Evolutionary conservation across 495 filamentous ascomycete species (phyloP), one percentile per base, ranked within the genome.

Genomic region (Penicillium chermesinum): DNA sequence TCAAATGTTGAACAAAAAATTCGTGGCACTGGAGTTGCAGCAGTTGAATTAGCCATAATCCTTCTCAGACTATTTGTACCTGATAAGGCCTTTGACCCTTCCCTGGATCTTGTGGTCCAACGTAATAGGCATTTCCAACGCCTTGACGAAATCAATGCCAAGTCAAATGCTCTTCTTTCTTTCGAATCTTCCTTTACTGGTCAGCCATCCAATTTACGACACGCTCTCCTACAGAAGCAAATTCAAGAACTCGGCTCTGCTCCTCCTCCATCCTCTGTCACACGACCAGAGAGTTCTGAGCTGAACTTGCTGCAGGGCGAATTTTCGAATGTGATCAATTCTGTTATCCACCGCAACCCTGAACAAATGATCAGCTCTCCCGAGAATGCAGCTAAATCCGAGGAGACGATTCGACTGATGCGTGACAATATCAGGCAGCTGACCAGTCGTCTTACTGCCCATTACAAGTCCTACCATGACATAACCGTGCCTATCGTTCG

Each of bases 11-110:
- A 57, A 20, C 46, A 53, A 15, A 50, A 39, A 20, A 38, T 62
- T 30, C 59, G 52, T 17, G 49, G 39, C 36, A 57, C 66, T 20
- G 66, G 66, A 22, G 35, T 61, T n/a, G 64, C 63, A 10, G 53
- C 66, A 7, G 62, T 72, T 25, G 64, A 72, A 44, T 36, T 76
- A 10, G 67, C 72, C 13, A 58, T 69, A 6, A 66, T 71, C 27
- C 63, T 72, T 27, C 66, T 99, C 20, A 77, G 79, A 37, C 76
- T 96, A 7, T 97, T 89, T 55, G 83, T 96, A 2, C 90, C 94
- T 0, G 84, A 95, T 61, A 81, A 82, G 58, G 76, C 85, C 2
- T 91, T 87, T 49, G 93, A 99, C 62, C 93, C 93, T 10, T 88
- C 91, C 18, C 71, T 91, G 46, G 78, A 80, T 46, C 75, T 85